phyloP scores from a whole-genome alignment of 768 basidiomycete genomes.

The Tulasnella sp. region DNA sequence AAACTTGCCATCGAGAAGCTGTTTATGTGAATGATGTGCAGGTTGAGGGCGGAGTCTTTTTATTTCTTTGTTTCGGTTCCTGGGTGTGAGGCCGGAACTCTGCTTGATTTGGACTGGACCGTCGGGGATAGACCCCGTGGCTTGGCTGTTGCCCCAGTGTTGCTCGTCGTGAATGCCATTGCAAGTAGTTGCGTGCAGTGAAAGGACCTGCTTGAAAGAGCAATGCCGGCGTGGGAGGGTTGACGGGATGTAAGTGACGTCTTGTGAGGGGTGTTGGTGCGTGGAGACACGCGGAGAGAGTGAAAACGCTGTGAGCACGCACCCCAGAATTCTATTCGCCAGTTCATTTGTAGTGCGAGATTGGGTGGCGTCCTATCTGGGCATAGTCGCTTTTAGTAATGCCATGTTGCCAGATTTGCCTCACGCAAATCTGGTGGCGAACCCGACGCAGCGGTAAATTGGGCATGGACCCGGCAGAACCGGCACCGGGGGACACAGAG shows the following conservation, averaged over 20 bases:
- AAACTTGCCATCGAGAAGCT: slow-evolving; percentile 79
- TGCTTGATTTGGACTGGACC: background rate
- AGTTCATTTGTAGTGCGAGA: background rate
- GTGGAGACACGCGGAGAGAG: background rate
- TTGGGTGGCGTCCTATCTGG: slow-evolving; percentile 1
- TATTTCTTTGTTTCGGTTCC: background rate
- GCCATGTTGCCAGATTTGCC: background rate
- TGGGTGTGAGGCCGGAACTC: background rate
- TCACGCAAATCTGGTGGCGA: slow-evolving; percentile 1
- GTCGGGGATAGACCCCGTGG: background rate
- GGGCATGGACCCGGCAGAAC: background rate
- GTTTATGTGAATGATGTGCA: slow-evolving; percentile 14
- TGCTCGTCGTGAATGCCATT: background rate
- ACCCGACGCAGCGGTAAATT: background rate
- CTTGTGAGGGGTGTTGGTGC: too few species aligned
- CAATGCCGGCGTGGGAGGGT: background rate
- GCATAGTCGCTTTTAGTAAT: background rate
- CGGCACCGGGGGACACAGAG: background rate
- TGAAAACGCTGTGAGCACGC: background rate
- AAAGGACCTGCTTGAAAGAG: background rate
- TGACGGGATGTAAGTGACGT: too few species aligned
- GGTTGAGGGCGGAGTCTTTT: background rate
- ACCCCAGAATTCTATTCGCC: background rate
- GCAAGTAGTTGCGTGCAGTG: background rate
- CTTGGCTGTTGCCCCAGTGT: background rate